Conservation (phyloP, 2,329 filamentous ascomycete genomes). For the Cryphonectria nitschkei region DNA sequence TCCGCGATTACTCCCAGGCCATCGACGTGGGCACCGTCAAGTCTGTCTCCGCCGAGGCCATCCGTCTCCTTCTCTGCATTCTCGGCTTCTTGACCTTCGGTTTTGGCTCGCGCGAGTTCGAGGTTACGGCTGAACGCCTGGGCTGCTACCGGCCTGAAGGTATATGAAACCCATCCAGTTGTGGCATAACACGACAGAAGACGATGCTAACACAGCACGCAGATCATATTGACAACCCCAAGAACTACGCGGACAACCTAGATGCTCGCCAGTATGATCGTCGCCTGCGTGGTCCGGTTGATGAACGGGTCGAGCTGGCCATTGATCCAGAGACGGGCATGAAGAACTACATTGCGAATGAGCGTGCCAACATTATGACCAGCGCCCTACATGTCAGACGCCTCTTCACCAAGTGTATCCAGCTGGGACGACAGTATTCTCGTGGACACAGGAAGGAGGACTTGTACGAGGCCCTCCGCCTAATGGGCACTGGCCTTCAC, state of each 20-base stretch:
- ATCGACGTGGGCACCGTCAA: constrained; percentile 93
- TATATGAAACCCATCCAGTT: not conserved
- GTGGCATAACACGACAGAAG: not conserved
- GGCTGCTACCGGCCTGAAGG: constrained; percentile 80
- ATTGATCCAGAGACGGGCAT: constrained; percentile 77
- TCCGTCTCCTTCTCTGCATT: constrained; percentile 85
- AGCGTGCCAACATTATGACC: constrained; percentile 76
- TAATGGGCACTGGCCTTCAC: constrained; percentile 86
- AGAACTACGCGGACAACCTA: constrained; percentile 85
- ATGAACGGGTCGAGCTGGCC: constrained; percentile 76
- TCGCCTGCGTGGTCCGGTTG: constrained; percentile 79
- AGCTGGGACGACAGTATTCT: constrained; percentile 77
- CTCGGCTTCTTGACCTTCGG: constrained; percentile 89
- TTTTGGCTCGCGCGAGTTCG: constrained; percentile 81
- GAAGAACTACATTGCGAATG: constrained; percentile 95
- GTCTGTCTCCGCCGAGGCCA: constrained; percentile 85
- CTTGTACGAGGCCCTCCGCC: constrained; percentile 81
- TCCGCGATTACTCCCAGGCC: constrained; percentile 90
- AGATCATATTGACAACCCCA: constrained; percentile 71
- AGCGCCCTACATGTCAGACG: constrained; percentile 77
- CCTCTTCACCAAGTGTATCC: constrained; percentile 74
- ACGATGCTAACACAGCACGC: not conserved
- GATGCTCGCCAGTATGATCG: constrained; percentile 83
- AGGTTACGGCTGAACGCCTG: constrained; percentile 77
- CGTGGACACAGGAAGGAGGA: constrained; percentile 71